Conservation (phyloP, 805 yeast species). For the Candida chauliodis region DNA sequence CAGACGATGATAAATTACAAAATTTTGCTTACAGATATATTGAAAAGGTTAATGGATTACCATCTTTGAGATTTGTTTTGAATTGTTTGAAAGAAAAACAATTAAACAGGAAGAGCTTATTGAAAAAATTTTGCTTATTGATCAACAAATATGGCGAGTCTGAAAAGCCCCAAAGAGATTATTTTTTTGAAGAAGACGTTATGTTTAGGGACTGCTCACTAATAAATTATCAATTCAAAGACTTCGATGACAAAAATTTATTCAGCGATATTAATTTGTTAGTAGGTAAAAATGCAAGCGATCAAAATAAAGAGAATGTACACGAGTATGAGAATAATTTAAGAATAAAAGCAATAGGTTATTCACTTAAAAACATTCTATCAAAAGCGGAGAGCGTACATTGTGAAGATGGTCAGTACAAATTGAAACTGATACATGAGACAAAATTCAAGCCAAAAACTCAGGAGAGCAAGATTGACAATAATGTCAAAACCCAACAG, state of each 20-base stretch:
- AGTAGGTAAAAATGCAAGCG: constrained; percentile 17
- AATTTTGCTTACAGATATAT: constrained; percentile 18
- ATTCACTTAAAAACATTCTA: constrained; percentile 19
- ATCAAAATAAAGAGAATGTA: background rate
- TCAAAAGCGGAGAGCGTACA: constrained; percentile 11
- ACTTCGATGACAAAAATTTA: constrained; percentile 55
- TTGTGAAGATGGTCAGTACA: constrained; percentile 1
- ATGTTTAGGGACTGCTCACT: constrained; percentile 57
- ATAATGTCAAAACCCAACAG: background rate
- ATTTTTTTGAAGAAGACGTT: constrained; percentile 65
- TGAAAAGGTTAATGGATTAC: constrained; percentile 16
- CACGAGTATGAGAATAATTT: constrained; percentile 23
- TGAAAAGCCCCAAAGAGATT: constrained; percentile 45
- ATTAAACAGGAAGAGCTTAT: constrained; percentile 1
- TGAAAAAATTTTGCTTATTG: background rate
- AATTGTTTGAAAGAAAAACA: constrained; percentile 57
- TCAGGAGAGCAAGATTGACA: background rate
- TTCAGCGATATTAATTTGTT: constrained; percentile 27
- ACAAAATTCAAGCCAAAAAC: background rate
- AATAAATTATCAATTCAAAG: constrained; percentile 51
- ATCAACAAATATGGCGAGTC: background rate
- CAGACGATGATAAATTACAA: constrained; percentile 5
- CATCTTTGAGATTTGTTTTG: constrained; percentile 43
- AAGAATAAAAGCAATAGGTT: constrained; percentile 25
- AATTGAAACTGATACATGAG: background rate